Conservation (phyloP, 1,139 yeast species). For the Hansenula lynferdii region DNA sequence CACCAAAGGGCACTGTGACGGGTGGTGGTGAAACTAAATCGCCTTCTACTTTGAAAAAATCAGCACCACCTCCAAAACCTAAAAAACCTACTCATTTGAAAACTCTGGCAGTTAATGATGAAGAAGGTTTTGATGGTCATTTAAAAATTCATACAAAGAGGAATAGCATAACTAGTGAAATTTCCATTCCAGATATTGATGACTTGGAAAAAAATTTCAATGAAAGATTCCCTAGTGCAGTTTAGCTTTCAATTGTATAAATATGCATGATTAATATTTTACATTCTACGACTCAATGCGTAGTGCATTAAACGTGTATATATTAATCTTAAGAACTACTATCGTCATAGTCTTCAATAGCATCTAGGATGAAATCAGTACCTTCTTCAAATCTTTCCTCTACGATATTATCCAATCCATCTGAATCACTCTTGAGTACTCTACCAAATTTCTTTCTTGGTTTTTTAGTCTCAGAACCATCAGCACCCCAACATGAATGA, state of each 20-base stretch:
- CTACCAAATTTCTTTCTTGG: slow-evolving; percentile 91
- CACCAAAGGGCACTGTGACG: slow-evolving; percentile 8
- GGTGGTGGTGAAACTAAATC: slow-evolving; percentile 1
- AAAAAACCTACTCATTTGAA: slow-evolving; percentile 54
- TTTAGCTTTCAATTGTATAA: neutral
- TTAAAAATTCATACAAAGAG: slow-evolving; percentile 22
- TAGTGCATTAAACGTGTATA: neutral
- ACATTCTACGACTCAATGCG: neutral
- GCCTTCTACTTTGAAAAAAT: slow-evolving; percentile 9
- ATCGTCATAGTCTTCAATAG: slow-evolving; percentile 39
- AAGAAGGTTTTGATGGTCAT: slow-evolving; percentile 1
- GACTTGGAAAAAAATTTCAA: slow-evolving; percentile 51
- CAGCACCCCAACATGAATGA: slow-evolving; percentile 73
- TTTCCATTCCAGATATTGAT: slow-evolving; percentile 49
- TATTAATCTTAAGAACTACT: slow-evolving; percentile 8
- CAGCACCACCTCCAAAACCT: slow-evolving; percentile 56
- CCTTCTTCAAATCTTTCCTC: slow-evolving; percentile 85
- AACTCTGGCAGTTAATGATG: slow-evolving; percentile 10
- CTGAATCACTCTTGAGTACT: slow-evolving; percentile 67
- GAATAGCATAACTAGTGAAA: slow-evolving; percentile 36
- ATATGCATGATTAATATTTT: neutral
- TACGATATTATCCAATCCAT: slow-evolving; percentile 72
- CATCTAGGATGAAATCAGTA: slow-evolving; percentile 74
- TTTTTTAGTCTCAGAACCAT: slow-evolving; percentile 50
- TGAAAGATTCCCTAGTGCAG: slow-evolving; percentile 50